Evolutionary conservation across 495 filamentous ascomycete species (phyloP), one percentile per base, ranked within the genome.

Genomic region (Neurospora sp.): DNA sequence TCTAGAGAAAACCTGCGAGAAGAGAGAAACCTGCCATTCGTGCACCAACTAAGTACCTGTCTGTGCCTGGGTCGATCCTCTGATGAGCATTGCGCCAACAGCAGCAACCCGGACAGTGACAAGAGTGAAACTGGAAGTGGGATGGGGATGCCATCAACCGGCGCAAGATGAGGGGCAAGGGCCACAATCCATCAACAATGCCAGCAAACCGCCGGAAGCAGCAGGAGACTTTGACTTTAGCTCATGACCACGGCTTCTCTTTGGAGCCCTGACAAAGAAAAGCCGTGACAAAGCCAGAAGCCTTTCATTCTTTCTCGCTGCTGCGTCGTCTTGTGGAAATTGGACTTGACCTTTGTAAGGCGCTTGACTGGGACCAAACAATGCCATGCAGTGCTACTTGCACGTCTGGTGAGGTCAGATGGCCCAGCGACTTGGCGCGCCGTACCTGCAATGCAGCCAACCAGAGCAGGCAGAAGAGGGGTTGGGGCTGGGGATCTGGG

Each of bases 361-460:
- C 53, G 53, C 53, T 66, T 35, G 27, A 31, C 27, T 31, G 27
- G 27, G 27, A 31, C 27, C 27, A 31, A 31, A 31, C 40, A 53
- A 72, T 75, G 68, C 74, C 74, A 74, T 76, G 76, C 74, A 74
- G 75, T 70, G 73, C 72, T 73, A 73, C 73, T 74, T 76, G 75
- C 78, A 74, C 76, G 76, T 75, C 75, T 76, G 75, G 78, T 78
- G 79, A 81, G 79, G 79, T 81, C 79, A 81, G 78, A 79, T 81
- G 79, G 79, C 75, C 78, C 70, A 71, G 75, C 22, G 75, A 73
- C 74, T 76, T 79, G 75, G 78, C 75, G 78, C 74, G 74, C 74
- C 74, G 76, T 78, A 71, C 76, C 73, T 76, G 72, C 37, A 61
- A 71, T 42, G 73, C 75, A 76, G 79, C 79, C 79, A 81, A 81